phyloP scores from a whole-genome alignment of 2,329 filamentous ascomycete species.

The Albifimbria verrucaria region DNA sequence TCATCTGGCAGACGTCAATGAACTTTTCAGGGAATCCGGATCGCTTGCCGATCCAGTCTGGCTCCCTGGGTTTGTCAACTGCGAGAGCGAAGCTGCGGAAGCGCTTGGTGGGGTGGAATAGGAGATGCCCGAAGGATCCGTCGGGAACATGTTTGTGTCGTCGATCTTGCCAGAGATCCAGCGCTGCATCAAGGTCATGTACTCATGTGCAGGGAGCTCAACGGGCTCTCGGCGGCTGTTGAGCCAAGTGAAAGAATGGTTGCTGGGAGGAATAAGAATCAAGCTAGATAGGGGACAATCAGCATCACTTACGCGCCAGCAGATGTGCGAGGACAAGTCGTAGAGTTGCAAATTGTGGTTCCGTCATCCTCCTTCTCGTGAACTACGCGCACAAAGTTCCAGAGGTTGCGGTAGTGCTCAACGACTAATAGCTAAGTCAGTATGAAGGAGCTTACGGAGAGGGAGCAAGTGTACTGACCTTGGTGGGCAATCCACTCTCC shows the following conservation, averaged over 20 bases:
- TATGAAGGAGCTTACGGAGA: too few relatives aligned
- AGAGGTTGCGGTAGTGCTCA: conserved; percentile 85
- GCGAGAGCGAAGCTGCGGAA: conserved; percentile 56
- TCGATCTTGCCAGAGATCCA: conserved; percentile 97
- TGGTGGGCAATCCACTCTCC: conserved; percentile 97
- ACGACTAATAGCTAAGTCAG: conserved; percentile 60
- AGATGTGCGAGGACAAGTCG: conserved; percentile 87
- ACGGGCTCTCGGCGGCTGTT: conserved; percentile 84
- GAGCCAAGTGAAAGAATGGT: conserved; percentile 95
- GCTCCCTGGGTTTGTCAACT: conserved; percentile 58
- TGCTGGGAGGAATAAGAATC: conserved; percentile 53
- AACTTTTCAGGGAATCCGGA: conserved; percentile 92
- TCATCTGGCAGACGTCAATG: conserved; percentile 83
- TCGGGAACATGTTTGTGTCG: conserved; percentile 86
- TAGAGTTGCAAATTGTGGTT: conserved; percentile 76
- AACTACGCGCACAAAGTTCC: conserved; percentile 84
- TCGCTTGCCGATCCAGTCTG: conserved; percentile 83
- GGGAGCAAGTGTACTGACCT: conserved; percentile 67
- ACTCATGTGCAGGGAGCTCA: conserved; percentile 87
- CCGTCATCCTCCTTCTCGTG: conserved; percentile 81
- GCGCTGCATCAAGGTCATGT: conserved; percentile 92
- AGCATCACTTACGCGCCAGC: conserved; percentile 77
- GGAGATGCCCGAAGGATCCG: conserved; percentile 69
- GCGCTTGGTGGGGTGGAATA: conserved; percentile 61
- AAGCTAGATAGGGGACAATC: background rate